Percentiles rank a stretch among this genome's conserved stretches.
These are phyloP conservation scores for Biancaea sappan DNA, from an alignment of 306 rosid genomes.

Conservation along the genomic window DNA sequence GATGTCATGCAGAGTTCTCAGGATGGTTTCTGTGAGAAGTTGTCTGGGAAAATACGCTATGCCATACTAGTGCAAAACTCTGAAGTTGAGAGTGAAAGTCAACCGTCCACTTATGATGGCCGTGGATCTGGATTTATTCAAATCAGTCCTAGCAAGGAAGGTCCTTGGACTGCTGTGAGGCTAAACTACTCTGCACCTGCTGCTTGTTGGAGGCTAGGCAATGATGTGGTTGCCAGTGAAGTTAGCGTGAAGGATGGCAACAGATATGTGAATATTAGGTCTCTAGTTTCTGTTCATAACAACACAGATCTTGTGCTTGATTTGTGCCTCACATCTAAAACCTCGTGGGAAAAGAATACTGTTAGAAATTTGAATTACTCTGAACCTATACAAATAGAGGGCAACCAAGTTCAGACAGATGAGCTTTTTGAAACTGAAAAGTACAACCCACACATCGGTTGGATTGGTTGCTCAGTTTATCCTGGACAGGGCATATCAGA, in stretches of 20 bases:
- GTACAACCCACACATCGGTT: conserved; percentile 62
- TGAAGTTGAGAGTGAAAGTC: conserved; percentile 52
- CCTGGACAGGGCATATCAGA: conserved; percentile 48
- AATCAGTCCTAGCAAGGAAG: conserved; percentile 91
- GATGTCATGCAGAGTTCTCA: conserved; percentile 43
- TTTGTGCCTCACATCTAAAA: conserved; percentile 64
- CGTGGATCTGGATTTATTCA: conserved; percentile 85
- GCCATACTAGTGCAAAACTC: conserved; percentile 60
- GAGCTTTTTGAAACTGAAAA: conserved; percentile 77
- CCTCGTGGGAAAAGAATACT: conserved; percentile 32
- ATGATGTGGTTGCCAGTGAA: conserved; percentile 95
- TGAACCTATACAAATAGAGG: conserved; percentile 45
- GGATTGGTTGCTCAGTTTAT: conserved; percentile 55
- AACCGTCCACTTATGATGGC: conserved; percentile 36
- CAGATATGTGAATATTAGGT: conserved; percentile 83
- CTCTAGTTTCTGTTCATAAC: conserved; percentile 86
- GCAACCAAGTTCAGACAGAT: conserved; percentile 49
- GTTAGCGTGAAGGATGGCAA: conserved; percentile 82
- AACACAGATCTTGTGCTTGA: conserved; percentile 72
- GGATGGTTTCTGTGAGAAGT: conserved; percentile 40
- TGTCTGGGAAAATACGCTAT: conserved; percentile 61
- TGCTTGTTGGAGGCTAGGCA: conserved; percentile 98
- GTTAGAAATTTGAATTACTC: conserved; percentile 41
- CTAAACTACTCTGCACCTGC: conserved; percentile 92
- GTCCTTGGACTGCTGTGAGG: conserved; percentile 98